Conservation (phyloP, 2,329 filamentous ascomycete genomes). For the Penicillium sp. region DNA sequence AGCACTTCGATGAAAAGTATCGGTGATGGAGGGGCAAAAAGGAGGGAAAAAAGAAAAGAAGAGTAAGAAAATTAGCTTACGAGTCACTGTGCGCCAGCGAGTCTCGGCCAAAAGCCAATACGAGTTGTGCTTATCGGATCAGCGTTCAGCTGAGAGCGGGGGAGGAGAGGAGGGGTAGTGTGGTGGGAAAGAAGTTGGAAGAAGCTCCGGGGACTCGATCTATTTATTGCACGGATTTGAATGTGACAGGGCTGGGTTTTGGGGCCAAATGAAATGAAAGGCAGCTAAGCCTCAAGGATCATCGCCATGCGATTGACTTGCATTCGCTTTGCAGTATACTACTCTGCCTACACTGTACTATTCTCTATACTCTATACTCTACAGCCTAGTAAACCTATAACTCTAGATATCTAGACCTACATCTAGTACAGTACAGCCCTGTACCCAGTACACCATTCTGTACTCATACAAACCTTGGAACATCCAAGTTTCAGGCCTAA, state of each 20-base stretch:
- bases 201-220: background rate
- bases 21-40: constrained; percentile 4
- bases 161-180: constrained; percentile 4
- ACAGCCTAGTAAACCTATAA: too few relatives aligned
- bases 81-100: background rate
- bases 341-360: too few relatives aligned
- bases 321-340: background rate
- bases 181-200: background rate
- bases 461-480: too few relatives aligned
- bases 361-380: background rate
- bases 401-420: too few relatives aligned
- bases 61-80: background rate
- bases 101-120: constrained; percentile 5
- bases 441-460: too few relatives aligned
- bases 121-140: constrained; percentile 6
- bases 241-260: background rate
- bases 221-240: background rate
- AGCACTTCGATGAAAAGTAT: background rate
- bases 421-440: too few relatives aligned
- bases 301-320: background rate
- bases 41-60: constrained; percentile 6
- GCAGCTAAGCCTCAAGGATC: constrained; percentile 3
- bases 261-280: background rate
- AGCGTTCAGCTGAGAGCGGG: constrained; percentile 6
- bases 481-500: too few relatives aligned